A percentile compares a stretch with the other conserved stretches of the same genome.
phyloP scores from a whole-genome alignment of 1,284 basidiomycete species.

The Ustilago tritici region DNA sequence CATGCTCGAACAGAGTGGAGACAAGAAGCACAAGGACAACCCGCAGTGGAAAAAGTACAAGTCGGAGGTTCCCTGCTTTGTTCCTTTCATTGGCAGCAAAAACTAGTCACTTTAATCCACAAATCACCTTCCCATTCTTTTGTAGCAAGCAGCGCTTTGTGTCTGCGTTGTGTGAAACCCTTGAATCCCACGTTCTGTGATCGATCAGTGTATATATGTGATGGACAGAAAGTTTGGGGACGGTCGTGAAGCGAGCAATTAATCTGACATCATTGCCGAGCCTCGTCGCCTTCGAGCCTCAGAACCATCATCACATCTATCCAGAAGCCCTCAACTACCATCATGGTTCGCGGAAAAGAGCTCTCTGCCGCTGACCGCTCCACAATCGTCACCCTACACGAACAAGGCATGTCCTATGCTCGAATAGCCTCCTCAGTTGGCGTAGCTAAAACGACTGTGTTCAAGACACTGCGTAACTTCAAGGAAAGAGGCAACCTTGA shows the following conservation, averaged over 20 bases:
- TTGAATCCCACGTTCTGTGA: neutral
- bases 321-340: neutral
- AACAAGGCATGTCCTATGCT: neutral
- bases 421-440: neutral
- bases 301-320: neutral
- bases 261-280: neutral
- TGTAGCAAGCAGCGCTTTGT: neutral
- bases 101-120: constrained; percentile 19
- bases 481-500: neutral
- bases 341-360: constrained; percentile 5
- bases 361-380: neutral
- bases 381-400: neutral
- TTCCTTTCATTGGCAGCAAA: constrained; percentile 58
- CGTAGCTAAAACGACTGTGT: neutral
- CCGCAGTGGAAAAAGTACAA: constrained; percentile 79
- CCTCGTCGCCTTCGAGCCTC: neutral
- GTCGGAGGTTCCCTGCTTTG: constrained; percentile 68
- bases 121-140: neutral
- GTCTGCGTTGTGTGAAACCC: neutral
- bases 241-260: neutral
- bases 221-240: neutral
- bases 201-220: neutral
- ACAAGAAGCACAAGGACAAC: constrained; percentile 78
- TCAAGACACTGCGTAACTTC: neutral
- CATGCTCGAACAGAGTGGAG: constrained; percentile 75